Percentiles rank a stretch among this genome's conserved stretches.
Evolutionary conservation across 768 basidiomycete species (phyloP).

Genomic region (Fomitopsis serialis): DNA sequence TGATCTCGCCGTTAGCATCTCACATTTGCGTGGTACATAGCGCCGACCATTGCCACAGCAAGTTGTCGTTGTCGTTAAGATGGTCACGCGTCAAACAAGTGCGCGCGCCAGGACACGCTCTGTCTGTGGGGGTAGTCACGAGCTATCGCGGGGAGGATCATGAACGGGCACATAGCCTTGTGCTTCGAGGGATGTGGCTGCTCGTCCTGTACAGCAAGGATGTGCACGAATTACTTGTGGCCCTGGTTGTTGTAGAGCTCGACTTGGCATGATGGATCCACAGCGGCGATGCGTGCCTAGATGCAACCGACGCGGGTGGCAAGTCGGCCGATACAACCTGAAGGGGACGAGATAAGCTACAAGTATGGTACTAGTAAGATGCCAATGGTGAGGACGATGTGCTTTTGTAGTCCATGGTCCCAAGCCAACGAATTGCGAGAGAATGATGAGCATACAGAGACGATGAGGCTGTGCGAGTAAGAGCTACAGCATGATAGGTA

Average conservation of each 20-base stretch:
- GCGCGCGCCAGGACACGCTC: conserved; percentile 72
- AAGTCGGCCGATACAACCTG: conserved; percentile 93
- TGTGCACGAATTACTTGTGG: conserved; percentile 81
- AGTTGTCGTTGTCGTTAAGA: conserved; percentile 84
- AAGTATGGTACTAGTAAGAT: conserved; percentile 99
- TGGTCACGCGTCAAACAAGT: conserved; percentile 84
- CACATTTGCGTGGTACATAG: conserved; percentile 93
- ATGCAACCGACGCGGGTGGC: conserved; percentile 99
- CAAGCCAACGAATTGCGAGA: conserved; percentile 96
- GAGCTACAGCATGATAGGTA: conserved; percentile 97
- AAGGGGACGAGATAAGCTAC: conserved; percentile 89
- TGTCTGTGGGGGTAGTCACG: conserved; percentile 90
- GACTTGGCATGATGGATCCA: conserved; percentile 88
- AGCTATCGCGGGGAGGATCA: conserved; percentile 81
- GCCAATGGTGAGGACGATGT: conserved; percentile 91
- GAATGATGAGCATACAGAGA: conserved; percentile 87
- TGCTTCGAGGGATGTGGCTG: conserved; percentile 64
- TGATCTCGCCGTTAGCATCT: conserved; percentile 89
- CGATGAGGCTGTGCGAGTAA: conserved; percentile 95
- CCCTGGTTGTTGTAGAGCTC: conserved; percentile 82
- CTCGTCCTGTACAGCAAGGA: conserved; percentile 67
- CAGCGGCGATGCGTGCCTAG: conserved; percentile 95
- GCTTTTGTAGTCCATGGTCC: conserved; percentile 99
- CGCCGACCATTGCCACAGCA: conserved; percentile 91
- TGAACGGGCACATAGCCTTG: conserved; percentile 98